phyloP scores from a whole-genome alignment of 768 basidiomycete species.

The Collybiopsis luxurians region DNA sequence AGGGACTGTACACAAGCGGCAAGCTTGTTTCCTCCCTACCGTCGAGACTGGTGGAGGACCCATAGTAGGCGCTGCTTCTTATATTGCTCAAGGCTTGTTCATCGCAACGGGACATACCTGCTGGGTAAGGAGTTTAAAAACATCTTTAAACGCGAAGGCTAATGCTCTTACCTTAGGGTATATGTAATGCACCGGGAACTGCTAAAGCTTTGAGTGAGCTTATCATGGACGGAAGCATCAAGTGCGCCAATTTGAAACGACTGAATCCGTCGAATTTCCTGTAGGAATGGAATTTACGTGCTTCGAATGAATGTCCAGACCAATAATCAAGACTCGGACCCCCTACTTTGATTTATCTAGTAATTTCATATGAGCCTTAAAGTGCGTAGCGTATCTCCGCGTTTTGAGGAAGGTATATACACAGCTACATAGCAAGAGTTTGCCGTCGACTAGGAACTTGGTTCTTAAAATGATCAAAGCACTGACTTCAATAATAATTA shows the following conservation, averaged over 20 bases:
- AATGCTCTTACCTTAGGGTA: conserved; percentile 43
- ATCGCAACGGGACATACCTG: conserved; percentile 80
- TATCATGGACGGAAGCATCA: conserved; percentile 63
- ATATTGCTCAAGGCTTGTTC: conserved; percentile 59
- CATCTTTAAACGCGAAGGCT: background rate
- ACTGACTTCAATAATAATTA: no score
- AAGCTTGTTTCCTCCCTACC: conserved; percentile 79
- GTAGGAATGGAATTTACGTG: conserved; percentile 19
- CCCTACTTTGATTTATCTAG: no score
- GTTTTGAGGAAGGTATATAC: no score
- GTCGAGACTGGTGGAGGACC: conserved; percentile 61
- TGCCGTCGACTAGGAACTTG: no score
- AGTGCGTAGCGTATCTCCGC: no score
- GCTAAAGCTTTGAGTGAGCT: conserved; percentile 71
- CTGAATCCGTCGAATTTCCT: conserved; percentile 40
- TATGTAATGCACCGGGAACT: conserved; percentile 83
- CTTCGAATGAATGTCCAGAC: no score
- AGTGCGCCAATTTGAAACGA: conserved; percentile 50
- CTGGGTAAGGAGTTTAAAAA: conserved; percentile 49
- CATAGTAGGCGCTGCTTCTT: conserved; percentile 61
- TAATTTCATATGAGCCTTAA: no score
- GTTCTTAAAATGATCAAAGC: no score
- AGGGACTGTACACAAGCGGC: conserved; percentile 47
- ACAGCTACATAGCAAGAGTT: no score
- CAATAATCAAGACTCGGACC: no score